Conservation (phyloP, 495 filamentous ascomycete genomes). For the Neurospora tetraspora region DNA sequence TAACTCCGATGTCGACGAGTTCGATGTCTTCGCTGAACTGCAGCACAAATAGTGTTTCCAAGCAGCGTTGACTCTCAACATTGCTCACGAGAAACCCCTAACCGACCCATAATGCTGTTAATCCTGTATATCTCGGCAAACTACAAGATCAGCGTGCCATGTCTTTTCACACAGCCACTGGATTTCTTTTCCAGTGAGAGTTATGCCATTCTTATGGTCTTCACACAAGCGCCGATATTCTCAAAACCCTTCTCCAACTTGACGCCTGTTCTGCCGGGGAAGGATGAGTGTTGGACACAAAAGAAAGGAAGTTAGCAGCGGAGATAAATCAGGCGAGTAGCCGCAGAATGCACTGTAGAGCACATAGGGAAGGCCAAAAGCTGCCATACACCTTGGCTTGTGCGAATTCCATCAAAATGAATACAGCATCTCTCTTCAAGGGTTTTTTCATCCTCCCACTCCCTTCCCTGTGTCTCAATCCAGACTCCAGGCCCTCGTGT, state of each 20-base stretch:
- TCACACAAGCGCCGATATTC: background rate
- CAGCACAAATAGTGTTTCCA: background rate
- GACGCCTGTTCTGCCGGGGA: background rate
- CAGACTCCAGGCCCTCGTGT: background rate
- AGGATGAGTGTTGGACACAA: background rate
- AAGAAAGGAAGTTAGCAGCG: background rate
- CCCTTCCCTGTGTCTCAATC: background rate
- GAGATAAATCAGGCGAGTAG: background rate
- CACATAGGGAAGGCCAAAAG: background rate
- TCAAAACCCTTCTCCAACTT: background rate
- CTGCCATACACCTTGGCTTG: background rate
- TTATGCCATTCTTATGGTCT: background rate
- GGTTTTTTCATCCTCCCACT: background rate
- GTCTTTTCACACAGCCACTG: background rate
- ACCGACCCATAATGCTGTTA: background rate
- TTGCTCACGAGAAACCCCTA: background rate
- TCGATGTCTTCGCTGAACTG: background rate
- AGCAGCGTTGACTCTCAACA: background rate
- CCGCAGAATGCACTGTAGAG: background rate
- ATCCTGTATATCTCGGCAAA: background rate
- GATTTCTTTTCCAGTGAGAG: background rate
- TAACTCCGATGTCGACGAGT: no score
- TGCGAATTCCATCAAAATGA: background rate
- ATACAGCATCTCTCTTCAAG: background rate
- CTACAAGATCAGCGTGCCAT: background rate